Percentiles rank a stretch among this genome's conserved stretches.
Evolutionary conservation across 345 rosid species (phyloP).

Genomic region (Corymbia maculata): DNA sequence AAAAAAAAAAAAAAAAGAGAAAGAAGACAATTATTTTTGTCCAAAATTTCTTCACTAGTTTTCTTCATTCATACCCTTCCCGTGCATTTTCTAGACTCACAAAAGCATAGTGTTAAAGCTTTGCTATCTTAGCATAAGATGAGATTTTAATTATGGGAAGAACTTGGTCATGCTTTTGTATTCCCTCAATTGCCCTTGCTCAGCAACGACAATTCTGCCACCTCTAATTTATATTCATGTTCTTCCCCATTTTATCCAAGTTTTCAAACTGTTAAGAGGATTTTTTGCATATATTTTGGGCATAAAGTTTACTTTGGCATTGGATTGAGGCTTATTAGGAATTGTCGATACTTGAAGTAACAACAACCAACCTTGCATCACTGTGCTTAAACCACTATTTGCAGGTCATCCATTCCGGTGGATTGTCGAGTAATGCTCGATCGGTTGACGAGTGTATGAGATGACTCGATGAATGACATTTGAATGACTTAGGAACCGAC

Average conservation of each 20-base stretch:
- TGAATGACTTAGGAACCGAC: rapidly evolving
- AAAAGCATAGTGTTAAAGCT: not conserved
- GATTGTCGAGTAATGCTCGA: rapidly evolving
- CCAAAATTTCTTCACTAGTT: not conserved
- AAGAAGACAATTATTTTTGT: not conserved
- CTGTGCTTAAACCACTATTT: too few relatives aligned
- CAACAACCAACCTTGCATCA: too few relatives aligned
- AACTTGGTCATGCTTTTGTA: not conserved
- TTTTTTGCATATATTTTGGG: not conserved
- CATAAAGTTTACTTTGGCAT: not conserved
- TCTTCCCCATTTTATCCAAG: not conserved
- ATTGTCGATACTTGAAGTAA: not conserved
- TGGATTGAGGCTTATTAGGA: not conserved
- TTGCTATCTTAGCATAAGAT: not conserved
- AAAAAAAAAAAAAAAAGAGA: rapidly evolving
- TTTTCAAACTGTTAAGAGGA: not conserved
- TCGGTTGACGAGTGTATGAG: not conserved
- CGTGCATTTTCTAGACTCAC: not conserved
- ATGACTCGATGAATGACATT: not conserved
- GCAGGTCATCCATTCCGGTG: too few relatives aligned
- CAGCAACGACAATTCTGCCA: not conserved
- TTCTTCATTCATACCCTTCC: not conserved
- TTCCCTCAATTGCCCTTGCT: not conserved
- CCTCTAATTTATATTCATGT: not conserved
- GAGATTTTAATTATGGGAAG: not conserved